Base-by-base conservation (phyloP, 176 grass and related monocot genomes). In the Zoysia japonica region DNA sequence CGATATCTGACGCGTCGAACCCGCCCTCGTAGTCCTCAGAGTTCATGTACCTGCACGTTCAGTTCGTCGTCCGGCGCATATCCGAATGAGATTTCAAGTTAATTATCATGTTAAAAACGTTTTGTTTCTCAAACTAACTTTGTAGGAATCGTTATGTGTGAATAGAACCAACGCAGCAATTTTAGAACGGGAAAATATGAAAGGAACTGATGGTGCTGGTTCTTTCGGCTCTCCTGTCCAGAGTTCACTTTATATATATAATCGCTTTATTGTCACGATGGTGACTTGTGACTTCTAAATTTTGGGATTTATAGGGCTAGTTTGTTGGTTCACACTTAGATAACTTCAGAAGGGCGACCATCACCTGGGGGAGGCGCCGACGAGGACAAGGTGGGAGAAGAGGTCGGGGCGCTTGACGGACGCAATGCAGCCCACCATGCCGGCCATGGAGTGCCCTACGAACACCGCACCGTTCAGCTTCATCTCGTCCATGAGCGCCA, bases 371-470 rank as follows among this genome's bases (percentile, higher is more conserved):
- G 94, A 97, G 37, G 88, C 86, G 44, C 88, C 88, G 49, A 97
- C 40, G 28, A 93, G 91, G 60, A 89, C 71, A 44, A 97, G 94
- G 3, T 93, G 89, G 40, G 36, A 4, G 71, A 97, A 97, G 72
- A 97, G 89, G 41, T 84, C 87, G 2, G 91, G 94, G 47, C 87
- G 88, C 59, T 79, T 84, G 72, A 91, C 19, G 49, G 94, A 91
- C 2, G 94, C 91, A 83, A 93, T 87, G 86, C 91, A 97, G 68
- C 91, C 87, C 20, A 97, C 38, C 91, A 93, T 91, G 75, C 82
- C 91, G 47, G 91, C 68, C 94, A 97, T 97, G 84, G 94, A 97
- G 71, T 97, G 94, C 3, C 94, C 94, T 5, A 91, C 55, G 62
- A 70, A 97, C 51, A 93, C 80, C 2, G 61, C 82, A n/a, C 55